Conservation (phyloP, 306 rosid genomes). For the Ziziphus jujuba region DNA sequence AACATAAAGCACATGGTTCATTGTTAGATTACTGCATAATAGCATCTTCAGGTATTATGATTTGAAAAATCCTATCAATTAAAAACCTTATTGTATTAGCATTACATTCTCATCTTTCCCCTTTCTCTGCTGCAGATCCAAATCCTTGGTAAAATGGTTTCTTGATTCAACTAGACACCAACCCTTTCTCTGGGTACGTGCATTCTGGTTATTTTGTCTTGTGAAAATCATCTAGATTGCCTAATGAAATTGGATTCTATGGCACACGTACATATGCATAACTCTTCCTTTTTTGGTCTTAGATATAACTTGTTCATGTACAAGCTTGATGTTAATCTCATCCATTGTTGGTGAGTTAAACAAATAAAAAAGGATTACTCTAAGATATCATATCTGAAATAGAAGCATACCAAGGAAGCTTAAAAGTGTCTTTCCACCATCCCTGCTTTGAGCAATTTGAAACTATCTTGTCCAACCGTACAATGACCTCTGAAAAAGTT, state of each 20-base stretch:
- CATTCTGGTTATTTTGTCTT: too few species aligned
- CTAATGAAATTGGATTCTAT: background rate
- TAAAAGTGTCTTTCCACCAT: conserved; percentile 98
- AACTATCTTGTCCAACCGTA: conserved; percentile 80
- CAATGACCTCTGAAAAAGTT: conserved; percentile 76
- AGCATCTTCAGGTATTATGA: too few species aligned
- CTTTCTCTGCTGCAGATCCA: too few species aligned
- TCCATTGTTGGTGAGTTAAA: background rate
- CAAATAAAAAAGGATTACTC: background rate
- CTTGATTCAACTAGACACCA: too few species aligned
- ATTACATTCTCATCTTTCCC: too few species aligned
- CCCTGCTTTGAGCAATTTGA: conserved; percentile 90
- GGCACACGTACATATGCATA: background rate
- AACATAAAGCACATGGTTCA: too few species aligned
- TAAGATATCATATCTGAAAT: background rate
- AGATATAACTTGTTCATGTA: background rate
- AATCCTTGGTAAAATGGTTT: too few species aligned
- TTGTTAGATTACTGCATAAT: too few species aligned
- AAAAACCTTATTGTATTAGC: too few species aligned
- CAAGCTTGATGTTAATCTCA: background rate
- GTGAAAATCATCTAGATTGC: too few species aligned
- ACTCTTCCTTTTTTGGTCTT: background rate
- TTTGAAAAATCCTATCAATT: too few species aligned
- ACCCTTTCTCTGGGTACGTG: too few species aligned
- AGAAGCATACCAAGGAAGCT: conserved; percentile 83